Conservation (phyloP, 768 basidiomycete species). For the Lentinula aciculospora region DNA sequence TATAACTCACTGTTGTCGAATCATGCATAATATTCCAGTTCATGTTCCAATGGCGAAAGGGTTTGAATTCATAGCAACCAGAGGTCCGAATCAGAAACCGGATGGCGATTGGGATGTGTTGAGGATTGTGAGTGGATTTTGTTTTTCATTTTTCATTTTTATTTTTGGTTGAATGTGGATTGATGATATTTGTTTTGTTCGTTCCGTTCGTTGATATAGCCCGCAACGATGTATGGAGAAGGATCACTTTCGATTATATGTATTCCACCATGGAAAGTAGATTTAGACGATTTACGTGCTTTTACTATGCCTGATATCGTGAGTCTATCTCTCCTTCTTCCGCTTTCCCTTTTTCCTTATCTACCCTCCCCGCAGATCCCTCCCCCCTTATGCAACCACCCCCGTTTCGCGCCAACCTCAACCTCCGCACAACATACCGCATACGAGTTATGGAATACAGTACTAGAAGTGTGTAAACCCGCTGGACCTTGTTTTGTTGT, state of each 20-base stretch:
- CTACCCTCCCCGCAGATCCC: too few relatives aligned
- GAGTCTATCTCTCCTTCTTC: not conserved
- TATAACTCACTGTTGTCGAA: not conserved
- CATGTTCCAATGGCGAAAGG: not conserved
- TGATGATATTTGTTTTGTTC: too few relatives aligned
- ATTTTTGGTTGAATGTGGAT: not conserved
- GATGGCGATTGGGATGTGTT: not conserved
- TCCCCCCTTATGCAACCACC: not conserved
- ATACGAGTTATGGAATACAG: not conserved
- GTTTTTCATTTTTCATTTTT: too few relatives aligned
- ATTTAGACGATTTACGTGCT: not conserved
- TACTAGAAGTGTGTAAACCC: not conserved
- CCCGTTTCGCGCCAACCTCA: not conserved
- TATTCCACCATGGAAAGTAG: not conserved
- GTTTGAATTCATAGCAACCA: not conserved
- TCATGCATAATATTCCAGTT: not conserved
- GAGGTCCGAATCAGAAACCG: not conserved
- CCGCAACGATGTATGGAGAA: not conserved
- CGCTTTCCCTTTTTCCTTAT: not conserved
- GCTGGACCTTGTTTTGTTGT: constrained; percentile 1
- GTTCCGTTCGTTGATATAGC: not conserved
- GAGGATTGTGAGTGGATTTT: not conserved
- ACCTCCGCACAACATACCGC: not conserved
- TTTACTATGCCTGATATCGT: not conserved
- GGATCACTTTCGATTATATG: not conserved